Base-by-base conservation (phyloP, 805 yeast genomes). In the Komagataella pastoris region DNA sequence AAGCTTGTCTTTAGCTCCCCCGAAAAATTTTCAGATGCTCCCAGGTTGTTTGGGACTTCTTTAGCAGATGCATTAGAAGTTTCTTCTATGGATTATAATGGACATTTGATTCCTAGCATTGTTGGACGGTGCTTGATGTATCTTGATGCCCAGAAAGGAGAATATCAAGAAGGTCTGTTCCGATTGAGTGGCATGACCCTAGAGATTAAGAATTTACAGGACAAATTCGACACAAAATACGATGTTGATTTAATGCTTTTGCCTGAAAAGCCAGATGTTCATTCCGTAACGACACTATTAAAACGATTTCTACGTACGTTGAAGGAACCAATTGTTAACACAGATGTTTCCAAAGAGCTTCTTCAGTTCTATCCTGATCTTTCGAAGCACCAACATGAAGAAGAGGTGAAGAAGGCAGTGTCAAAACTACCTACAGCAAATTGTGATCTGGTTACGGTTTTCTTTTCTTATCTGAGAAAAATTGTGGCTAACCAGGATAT, bases 121-220 rank as follows among this genome's bases (percentile, higher is more conserved):
- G 78, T 88, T 17, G 85, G 70, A 58, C 69, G 95, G 54, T 88
- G 96, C 60, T 60, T 90, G 40, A 84, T 79, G 52, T 86, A 75
- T 57, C 70, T 91, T 49, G 73, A 75, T 49, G 74, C 71, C 44
- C 76, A 81, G 23, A 80, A 83, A 19, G 96, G 95, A 0, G 71
- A 83, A n/a, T 77, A 77, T 55, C 93, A 88, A 64, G 96, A 89
- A 60, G 99, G 99, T 8, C 78, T 91, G 2, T 93, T 93, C 70
- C 74, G 99, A 55, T 70, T 89, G 53, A 87, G 90, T 65, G 98
- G 98, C 3, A 87, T 95, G 44, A 85, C 89, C 52, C 76, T 88
- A 1, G 74, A 83, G 50, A 88, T 87, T 45, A 79, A 82, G 56
- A 77, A 72, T 46, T 72, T 87, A 53, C 86, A 83, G 59, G 86